A percentile compares a stretch with the other conserved stretches of the same genome.
Conservation (phyloP, 2,329 filamentous ascomycete species). For the Trichoderma cornu-damae region DNA sequence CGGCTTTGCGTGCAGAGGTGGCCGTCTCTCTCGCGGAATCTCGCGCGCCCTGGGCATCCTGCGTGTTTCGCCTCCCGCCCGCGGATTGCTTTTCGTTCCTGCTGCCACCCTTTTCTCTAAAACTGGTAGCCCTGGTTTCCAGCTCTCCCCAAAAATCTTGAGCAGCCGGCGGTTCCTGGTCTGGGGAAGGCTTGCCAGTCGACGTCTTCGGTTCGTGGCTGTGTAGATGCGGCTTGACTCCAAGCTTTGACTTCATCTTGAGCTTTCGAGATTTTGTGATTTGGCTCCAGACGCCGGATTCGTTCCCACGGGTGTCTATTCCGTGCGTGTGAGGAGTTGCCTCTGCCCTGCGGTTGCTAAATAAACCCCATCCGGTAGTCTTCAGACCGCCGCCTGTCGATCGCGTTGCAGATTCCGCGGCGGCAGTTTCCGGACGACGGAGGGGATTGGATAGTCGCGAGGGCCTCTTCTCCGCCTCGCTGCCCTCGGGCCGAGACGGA, state of each 20-base stretch:
- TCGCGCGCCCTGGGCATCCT: neutral
- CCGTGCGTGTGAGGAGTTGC: conserved; percentile 11
- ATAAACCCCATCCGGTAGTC: conserved; percentile 23
- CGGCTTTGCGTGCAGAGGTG: neutral
- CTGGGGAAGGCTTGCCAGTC: neutral
- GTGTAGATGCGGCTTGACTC: conserved; percentile 7
- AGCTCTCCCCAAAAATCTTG: conserved; percentile 28
- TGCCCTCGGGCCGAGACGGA: neutral
- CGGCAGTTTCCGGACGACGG: neutral
- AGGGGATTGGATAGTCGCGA: neutral
- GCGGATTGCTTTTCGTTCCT: neutral
- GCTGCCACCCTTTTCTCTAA: conserved; percentile 18
- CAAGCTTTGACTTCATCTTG: neutral
- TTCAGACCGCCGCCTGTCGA: conserved; percentile 4
- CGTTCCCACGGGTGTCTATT: conserved; percentile 18
- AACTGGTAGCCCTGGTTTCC: conserved; percentile 21
- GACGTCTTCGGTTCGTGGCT: neutral
- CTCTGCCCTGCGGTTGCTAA: conserved; percentile 23
- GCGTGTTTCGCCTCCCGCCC: neutral
- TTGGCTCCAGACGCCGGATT: conserved; percentile 21
- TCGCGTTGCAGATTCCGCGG: conserved; percentile 1
- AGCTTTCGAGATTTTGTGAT: conserved; percentile 18
- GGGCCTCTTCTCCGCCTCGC: neutral
- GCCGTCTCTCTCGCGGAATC: neutral
- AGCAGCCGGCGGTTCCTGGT: neutral